phyloP scores from a whole-genome alignment of 73 alveolate species.

The Paramecium octaurelia region DNA sequence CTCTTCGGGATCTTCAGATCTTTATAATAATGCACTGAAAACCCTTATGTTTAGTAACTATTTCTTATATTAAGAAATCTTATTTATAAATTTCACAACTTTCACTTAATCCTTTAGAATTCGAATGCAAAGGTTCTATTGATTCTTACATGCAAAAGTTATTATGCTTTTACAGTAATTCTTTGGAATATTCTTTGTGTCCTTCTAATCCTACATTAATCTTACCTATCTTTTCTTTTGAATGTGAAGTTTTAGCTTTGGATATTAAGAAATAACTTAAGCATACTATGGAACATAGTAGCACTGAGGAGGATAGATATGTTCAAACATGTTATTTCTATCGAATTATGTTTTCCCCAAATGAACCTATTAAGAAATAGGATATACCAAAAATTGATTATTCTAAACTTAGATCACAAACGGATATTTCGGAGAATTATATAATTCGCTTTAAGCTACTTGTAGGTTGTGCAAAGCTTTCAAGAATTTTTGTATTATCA shows the following conservation, averaged over 20 bases:
- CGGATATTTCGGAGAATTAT: not conserved
- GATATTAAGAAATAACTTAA: not conserved
- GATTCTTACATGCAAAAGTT: constrained; percentile 3
- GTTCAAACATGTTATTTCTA: not conserved
- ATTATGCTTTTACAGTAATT: constrained; percentile 8
- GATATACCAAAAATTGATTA: not conserved
- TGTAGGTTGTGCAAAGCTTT: not conserved
- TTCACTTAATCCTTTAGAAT: not conserved
- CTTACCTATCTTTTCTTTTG: not conserved
- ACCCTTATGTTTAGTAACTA: not conserved
- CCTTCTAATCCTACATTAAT: not conserved
- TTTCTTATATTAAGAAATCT: not conserved
- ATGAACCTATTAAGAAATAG: not conserved
- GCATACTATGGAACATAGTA: not conserved
- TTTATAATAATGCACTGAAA: not conserved
- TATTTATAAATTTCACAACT: not conserved
- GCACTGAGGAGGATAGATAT: not conserved
- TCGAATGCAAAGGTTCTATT: not conserved
- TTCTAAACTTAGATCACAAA: not conserved
- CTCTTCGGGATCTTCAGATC: not conserved
- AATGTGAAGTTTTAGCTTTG: not conserved
- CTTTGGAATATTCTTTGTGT: constrained; percentile 12
- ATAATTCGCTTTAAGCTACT: not conserved
- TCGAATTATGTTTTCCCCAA: not conserved
- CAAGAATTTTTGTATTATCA: not conserved